phyloP scores from a whole-genome alignment of 2,329 filamentous ascomycete species.

The Coniella vitis region DNA sequence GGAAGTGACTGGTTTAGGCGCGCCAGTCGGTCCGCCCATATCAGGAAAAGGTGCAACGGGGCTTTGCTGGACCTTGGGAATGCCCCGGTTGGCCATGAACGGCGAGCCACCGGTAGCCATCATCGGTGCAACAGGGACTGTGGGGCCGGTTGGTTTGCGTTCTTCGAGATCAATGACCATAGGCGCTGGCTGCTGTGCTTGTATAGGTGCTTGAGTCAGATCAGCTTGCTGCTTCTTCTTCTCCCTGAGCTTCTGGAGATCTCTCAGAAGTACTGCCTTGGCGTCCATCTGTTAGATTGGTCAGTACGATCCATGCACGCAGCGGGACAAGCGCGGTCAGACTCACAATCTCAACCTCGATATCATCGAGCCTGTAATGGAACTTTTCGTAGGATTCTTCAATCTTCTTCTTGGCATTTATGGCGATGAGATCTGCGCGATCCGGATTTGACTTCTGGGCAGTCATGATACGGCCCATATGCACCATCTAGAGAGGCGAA shows the following conservation, averaged over 20 bases:
- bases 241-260: slow-evolving; percentile 11
- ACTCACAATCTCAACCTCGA: slow-evolving; percentile 16
- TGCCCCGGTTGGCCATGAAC: slow-evolving; percentile 9
- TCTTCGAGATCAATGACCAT: slow-evolving; percentile 15
- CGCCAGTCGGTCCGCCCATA: slow-evolving; percentile 9
- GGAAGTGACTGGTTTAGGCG: neutral
- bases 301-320: neutral
- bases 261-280: slow-evolving; percentile 14
- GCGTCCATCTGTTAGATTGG: slow-evolving; percentile 7
- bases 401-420: slow-evolving; percentile 14
- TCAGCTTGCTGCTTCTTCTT: slow-evolving; percentile 4
- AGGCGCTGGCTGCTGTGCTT: slow-evolving; percentile 13
- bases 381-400: slow-evolving; percentile 12
- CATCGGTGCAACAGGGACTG: slow-evolving; percentile 13
- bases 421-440: slow-evolving; percentile 7
- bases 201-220: slow-evolving; percentile 1
- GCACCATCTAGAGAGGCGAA: slow-evolving; percentile 9
- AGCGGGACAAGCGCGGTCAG: neutral
- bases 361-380: slow-evolving; percentile 15
- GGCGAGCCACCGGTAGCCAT: slow-evolving; percentile 11
- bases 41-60: slow-evolving; percentile 16
- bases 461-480: slow-evolving; percentile 14
- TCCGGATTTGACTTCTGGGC: slow-evolving; percentile 5
- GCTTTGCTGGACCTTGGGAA: slow-evolving; percentile 8
- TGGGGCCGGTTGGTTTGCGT: slow-evolving; percentile 6